A percentile compares a stretch with the other conserved stretches of the same genome.
Conservation (phyloP, 495 filamentous ascomycete genomes). For the Podospora anserina region DNA sequence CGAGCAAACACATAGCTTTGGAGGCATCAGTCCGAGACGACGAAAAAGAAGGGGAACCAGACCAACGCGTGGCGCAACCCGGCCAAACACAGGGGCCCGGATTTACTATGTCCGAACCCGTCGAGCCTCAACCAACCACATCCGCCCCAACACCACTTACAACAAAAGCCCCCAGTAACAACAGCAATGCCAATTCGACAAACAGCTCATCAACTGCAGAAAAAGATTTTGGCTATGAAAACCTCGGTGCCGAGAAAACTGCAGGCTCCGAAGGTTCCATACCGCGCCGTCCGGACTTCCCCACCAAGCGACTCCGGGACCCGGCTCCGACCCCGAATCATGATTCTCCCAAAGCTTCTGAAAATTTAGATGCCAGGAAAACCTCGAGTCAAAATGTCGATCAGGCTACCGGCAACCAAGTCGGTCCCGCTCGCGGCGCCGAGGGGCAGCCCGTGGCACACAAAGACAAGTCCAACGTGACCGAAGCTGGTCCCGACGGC, state of each 20-base stretch:
- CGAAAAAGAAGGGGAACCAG: neutral
- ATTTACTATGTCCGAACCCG: neutral
- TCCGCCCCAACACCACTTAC: constrained; percentile 6
- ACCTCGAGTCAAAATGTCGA: neutral
- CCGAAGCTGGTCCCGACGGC: neutral
- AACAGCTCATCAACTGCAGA: neutral
- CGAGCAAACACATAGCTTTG: constrained; percentile 6
- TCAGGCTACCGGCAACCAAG: constrained; percentile 15
- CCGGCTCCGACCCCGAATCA: constrained; percentile 1
- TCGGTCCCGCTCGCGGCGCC: constrained; percentile 22
- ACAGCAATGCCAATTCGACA: neutral
- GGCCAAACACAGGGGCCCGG: neutral
- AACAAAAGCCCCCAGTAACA: neutral
- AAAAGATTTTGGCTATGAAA: neutral
- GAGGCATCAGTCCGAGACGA: constrained; percentile 3
- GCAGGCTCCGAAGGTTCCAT: constrained; percentile 11
- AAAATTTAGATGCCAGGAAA: neutral
- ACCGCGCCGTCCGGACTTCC: constrained; percentile 23
- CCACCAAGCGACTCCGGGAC: constrained; percentile 22
- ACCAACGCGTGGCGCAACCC: constrained; percentile 7
- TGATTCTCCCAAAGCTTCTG: neutral
- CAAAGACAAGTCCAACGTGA: neutral
- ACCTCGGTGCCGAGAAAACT: constrained; percentile 25
- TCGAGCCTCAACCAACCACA: constrained; percentile 11
- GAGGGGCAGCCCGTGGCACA: constrained; percentile 13